Evolutionary conservation across 2,329 filamentous ascomycete species (phyloP).

Genomic region (Fusarium sp.): DNA sequence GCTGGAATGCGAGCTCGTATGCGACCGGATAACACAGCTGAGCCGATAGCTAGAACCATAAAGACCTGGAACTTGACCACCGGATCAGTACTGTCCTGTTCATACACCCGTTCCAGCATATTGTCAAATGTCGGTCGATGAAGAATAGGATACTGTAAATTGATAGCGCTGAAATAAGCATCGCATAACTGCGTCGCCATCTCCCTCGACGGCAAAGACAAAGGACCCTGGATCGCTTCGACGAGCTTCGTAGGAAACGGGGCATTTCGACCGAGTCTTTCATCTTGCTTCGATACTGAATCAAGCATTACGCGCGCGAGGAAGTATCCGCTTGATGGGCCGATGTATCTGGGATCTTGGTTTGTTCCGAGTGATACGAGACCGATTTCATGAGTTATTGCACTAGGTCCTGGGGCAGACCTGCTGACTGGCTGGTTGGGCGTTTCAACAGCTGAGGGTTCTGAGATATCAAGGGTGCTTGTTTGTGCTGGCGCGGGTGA

Average conservation of each 20-base stretch:
- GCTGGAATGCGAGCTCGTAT: slow-evolving; percentile 58
- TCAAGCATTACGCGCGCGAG: slow-evolving; percentile 62
- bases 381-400: slow-evolving; percentile 63
- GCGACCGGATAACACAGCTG: slow-evolving; percentile 58
- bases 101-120: slow-evolving; percentile 54
- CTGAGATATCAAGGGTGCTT: rapidly evolving
- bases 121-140: slow-evolving; percentile 58
- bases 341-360: slow-evolving; percentile 63
- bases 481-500: background rate
- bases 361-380: slow-evolving; percentile 62
- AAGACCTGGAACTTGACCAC: slow-evolving; percentile 59
- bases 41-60: slow-evolving; percentile 65
- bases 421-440: slow-evolving; percentile 22
- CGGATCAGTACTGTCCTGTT: slow-evolving; percentile 44
- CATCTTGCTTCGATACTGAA: slow-evolving; percentile 48
- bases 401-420: slow-evolving; percentile 28
- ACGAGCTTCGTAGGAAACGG: slow-evolving; percentile 48
- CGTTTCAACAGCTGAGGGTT: background rate
- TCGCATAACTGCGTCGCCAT: slow-evolving; percentile 56
- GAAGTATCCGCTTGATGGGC: slow-evolving; percentile 67
- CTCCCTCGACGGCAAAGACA: slow-evolving; percentile 48
- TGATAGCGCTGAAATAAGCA: slow-evolving; percentile 62
- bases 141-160: slow-evolving; percentile 62
- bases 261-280: slow-evolving; percentile 6
- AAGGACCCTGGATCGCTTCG: slow-evolving; percentile 49